A percentile compares a stretch with the other conserved stretches of the same genome.
These are phyloP conservation scores for Psilocybe cyanescens DNA, from an alignment of 768 basidiomycete species.

Conservation along the genomic window DNA sequence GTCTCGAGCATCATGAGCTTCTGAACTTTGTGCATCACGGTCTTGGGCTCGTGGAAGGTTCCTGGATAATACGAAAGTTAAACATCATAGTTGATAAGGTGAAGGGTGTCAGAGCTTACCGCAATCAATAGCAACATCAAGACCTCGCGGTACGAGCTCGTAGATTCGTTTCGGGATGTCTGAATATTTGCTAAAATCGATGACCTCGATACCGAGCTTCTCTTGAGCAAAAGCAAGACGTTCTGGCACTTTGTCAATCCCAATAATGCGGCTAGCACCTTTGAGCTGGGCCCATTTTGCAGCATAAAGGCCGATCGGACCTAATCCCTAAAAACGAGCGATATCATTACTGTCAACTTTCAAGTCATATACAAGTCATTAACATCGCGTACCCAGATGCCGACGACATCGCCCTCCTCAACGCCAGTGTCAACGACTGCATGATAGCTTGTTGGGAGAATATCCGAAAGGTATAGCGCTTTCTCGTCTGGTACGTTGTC, in stretches of 20 bases:
- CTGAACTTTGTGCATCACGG: constrained; percentile 64
- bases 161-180: constrained; percentile 57
- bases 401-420: constrained; percentile 71
- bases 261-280: constrained; percentile 72
- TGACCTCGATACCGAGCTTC: constrained; percentile 51
- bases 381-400: constrained; percentile 58
- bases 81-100: background rate
- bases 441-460: constrained; percentile 78
- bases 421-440: constrained; percentile 74
- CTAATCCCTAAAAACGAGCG: constrained; percentile 48
- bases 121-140: constrained; percentile 67
- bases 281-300: constrained; percentile 67
- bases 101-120: constrained; percentile 48
- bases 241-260: constrained; percentile 61
- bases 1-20: constrained; percentile 78
- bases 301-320: constrained; percentile 67
- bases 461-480: constrained; percentile 58
- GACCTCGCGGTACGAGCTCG: constrained; percentile 64
- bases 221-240: constrained; percentile 50
- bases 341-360: too few relatives aligned
- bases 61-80: constrained; percentile 26
- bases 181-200: constrained; percentile 59
- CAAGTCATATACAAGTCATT: too few relatives aligned
- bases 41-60: constrained; percentile 76
- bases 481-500: constrained; percentile 66